Evolutionary conservation across 1,139 yeast genomes (phyloP), one percentile per base, ranked within the genome.

Genomic region (Kurtzmaniella quercitrusa): DNA sequence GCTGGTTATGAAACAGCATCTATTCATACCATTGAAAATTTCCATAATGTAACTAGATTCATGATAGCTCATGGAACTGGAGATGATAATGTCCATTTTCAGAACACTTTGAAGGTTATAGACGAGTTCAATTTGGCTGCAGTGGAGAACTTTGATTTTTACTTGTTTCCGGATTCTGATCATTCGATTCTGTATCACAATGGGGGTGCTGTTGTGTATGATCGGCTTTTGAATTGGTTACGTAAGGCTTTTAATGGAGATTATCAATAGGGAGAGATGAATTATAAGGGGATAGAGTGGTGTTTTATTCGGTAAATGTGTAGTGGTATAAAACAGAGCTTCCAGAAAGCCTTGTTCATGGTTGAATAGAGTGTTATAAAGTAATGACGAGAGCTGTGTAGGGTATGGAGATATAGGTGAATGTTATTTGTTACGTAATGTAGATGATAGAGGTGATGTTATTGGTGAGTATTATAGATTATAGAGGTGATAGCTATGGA

Each of bases 71-170:
- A 85, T 59, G 94, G 94, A 9, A 77, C 87, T 1, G 93, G 91
- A 16, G 94, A 85, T 60, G 94, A 85, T 59, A 85, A 85, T 50
- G 94, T 85, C 36, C 94, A 85, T 60, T 76, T 84, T 58, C 94
- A 85, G 58, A 82, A 85, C 61, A 69, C 85, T 18, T 71, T 83
- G 49, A 81, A 79, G 57, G 66, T 85, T 18, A 58, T 85, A 43
- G 93, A 85, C 57, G 68, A 73, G 48, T 70, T 85, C 48, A 78
- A 85, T 55, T 55, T 81, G 43, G 75, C 66, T 10, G 70, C 68
- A 4, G 73, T 85, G 36, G 88, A 83, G 53, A 85, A 85, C 60
- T 85, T 79, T 53, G 93, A 85, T 56, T 68, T 84, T 50, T 82
- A 81, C 70, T 75, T 84, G 3, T 85, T 84, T 72, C 93, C 94